Base-by-base conservation (phyloP, 2,329 filamentous ascomycete genomes). In the Cladosporium sp. region DNA sequence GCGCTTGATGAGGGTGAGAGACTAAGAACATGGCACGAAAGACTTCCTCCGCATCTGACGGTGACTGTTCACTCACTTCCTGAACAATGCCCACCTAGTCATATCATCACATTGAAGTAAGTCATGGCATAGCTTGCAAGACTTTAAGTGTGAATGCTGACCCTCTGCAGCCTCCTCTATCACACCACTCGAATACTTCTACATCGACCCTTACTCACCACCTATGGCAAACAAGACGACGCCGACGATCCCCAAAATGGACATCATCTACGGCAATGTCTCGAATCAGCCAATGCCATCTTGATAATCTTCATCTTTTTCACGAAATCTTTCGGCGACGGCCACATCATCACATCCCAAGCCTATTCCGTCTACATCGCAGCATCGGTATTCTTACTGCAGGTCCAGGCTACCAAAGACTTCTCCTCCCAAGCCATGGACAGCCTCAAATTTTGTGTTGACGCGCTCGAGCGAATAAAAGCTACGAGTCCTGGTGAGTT, bases 301-400 rank as follows among this genome's bases (percentile, higher is more conserved):
- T n/a, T 48, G 12, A 32, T 48, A 1, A 32, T 48, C n/a, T 48
- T 48, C 18, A 41, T 24, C 24, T 48, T 48, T n/a, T 48, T 41
- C 27, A 48, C 37, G 2, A 22, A 36, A 22, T 48, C 45, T 12
- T 48, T 48, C 37, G 45, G 45, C 4, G 37, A 48, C 27, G 45
- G 45, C 6, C 45, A 48, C 37, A 36, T 48, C 1, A 48, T 48
- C 20, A 48, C 45, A 4, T 48, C 45, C 2, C 45, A 48, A 17
- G 45, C 45, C 4, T 48, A 48, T 27, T 32, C 45, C 11, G 45
- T 48, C 2, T 48, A 48, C 13, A 48, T 48, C n/a, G 45, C 45
- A 27, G 45, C 45, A 18, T 48, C 45, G 2, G 45, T 48, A 12
- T 48, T 48, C 19, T 22, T 48, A 12, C 18, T 48, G 9, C 45